Percentiles rank a stretch among this genome's conserved stretches.
These are phyloP conservation scores for Penicillium occitanis DNA, from an alignment of 2,329 filamentous ascomycete genomes.

Conservation along the genomic window DNA sequence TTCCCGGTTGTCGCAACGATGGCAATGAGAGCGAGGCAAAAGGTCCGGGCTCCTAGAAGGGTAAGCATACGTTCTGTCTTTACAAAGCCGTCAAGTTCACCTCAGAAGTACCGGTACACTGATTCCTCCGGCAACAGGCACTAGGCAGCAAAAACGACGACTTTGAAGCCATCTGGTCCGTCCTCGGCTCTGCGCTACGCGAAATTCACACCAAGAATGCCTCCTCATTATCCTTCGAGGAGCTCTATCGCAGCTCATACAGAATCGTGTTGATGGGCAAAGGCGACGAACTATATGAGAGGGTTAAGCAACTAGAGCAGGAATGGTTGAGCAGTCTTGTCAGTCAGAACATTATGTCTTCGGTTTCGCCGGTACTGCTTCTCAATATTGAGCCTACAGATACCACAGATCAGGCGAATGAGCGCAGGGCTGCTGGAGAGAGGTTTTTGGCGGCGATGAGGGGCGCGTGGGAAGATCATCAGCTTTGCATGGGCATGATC, in stretches of 20 bases:
- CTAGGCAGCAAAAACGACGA: slow-evolving; percentile 62
- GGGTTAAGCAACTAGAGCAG: slow-evolving; percentile 77
- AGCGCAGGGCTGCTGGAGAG: slow-evolving; percentile 77
- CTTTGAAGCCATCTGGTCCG: slow-evolving; percentile 82
- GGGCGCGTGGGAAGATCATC: slow-evolving; percentile 82
- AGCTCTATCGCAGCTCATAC: slow-evolving; percentile 90
- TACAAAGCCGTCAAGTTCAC: background rate
- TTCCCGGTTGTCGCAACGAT: slow-evolving; percentile 34
- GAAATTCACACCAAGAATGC: slow-evolving; percentile 94
- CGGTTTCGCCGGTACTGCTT: slow-evolving; percentile 70
- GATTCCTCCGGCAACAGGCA: slow-evolving; percentile 45
- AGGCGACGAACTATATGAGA: slow-evolving; percentile 75
- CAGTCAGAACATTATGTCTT: slow-evolving; percentile 65
- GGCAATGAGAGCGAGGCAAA: slow-evolving; percentile 58
- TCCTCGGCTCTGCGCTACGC: slow-evolving; percentile 71
- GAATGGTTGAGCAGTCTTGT: slow-evolving; percentile 76
- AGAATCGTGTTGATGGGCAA: slow-evolving; percentile 89
- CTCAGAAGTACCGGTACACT: background rate
- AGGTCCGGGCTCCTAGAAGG: slow-evolving; percentile 66
- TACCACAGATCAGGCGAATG: slow-evolving; percentile 65
- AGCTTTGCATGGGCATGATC: slow-evolving; percentile 92
- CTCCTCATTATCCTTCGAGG: slow-evolving; percentile 86
- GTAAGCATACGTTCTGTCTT: slow-evolving; percentile 47
- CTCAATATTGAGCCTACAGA: slow-evolving; percentile 48
- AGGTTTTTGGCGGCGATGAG: slow-evolving; percentile 75